Conservation (phyloP, 1,139 yeast species). For the Suzukiozyma palmioleophila region DNA sequence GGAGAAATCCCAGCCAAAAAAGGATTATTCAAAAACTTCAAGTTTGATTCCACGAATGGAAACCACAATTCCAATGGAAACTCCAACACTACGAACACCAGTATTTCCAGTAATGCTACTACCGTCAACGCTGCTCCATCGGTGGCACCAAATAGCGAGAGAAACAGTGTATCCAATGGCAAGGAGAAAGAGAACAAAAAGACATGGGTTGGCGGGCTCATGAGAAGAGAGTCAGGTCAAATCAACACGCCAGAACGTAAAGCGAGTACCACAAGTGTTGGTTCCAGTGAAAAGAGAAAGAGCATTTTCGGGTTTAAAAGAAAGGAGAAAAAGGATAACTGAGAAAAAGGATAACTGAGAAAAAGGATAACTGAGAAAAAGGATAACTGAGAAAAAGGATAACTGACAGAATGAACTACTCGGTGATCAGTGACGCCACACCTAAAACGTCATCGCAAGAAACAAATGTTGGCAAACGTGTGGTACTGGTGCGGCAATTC, state of each 20-base stretch:
- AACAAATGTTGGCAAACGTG: no score
- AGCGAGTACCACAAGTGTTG: conserved; percentile 8
- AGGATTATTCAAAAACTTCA: conserved; percentile 10
- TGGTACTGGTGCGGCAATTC: no score
- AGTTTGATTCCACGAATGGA: conserved; percentile 8
- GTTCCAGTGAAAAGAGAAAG: conserved; percentile 20
- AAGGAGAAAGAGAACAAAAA: conserved; percentile 29
- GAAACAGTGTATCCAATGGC: conserved; percentile 1
- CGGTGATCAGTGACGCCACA: no score
- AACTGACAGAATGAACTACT: no score
- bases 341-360: neutral
- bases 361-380: neutral
- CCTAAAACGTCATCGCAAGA: no score
- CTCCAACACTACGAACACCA: neutral
- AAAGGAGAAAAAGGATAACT: conserved; percentile 12
- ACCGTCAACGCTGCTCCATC: conserved; percentile 8
- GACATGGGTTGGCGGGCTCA: conserved; percentile 42
- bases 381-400: neutral
- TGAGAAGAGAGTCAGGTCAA: conserved; percentile 29
- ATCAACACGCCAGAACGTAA: conserved; percentile 11
- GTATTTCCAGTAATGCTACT: conserved; percentile 1
- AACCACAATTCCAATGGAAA: conserved; percentile 4
- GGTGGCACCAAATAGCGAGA: conserved; percentile 8
- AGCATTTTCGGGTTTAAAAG: conserved; percentile 39
- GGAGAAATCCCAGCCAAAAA: conserved; percentile 7